Conservation (phyloP, 345 rosid species). For the Lagerstroemia speciosa region DNA sequence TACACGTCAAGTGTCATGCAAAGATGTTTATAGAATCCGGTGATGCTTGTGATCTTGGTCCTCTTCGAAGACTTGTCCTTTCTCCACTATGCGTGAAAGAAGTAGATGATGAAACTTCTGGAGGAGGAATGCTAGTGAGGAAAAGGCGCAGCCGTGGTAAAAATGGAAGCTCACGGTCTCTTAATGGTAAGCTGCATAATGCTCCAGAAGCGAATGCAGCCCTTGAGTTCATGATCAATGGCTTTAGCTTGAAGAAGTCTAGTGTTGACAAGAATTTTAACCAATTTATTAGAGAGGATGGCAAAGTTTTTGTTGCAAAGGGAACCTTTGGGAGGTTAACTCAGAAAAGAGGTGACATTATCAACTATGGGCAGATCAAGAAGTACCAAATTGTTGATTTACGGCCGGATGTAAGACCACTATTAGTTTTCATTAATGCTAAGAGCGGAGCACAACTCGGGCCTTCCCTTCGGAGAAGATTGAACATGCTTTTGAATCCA, state of each 20-base stretch:
- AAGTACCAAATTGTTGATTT: conserved; percentile 40
- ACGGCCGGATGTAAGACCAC: conserved; percentile 59
- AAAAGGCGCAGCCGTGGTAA: conserved; percentile 28
- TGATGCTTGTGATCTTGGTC: conserved; percentile 54
- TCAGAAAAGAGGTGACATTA: conserved; percentile 26
- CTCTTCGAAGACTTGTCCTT: conserved; percentile 47
- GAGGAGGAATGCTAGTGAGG: conserved; percentile 23
- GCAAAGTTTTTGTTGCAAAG: conserved; percentile 14
- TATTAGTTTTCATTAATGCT: conserved; percentile 69
- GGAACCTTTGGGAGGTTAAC: conserved; percentile 24
- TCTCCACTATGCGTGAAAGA: conserved; percentile 54
- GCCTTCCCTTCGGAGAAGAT: conserved; percentile 55
- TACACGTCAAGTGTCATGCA: conserved; percentile 57
- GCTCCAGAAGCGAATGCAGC: conserved; percentile 26
- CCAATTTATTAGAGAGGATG: conserved; percentile 21
- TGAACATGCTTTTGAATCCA: conserved; percentile 71
- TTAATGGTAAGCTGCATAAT: conserved; percentile 30
- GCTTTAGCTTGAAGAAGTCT: conserved; percentile 39
- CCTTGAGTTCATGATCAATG: conserved; percentile 22
- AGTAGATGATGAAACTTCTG: conserved; percentile 24
- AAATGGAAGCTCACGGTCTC: conserved; percentile 20
- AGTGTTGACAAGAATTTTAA: conserved; percentile 35
- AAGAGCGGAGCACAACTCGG: conserved; percentile 84
- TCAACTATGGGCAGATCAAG: conserved; percentile 19
- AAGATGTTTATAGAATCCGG: conserved; percentile 56